These are phyloP conservation scores for Diplodia mutila DNA, from an alignment of 2,329 filamentous ascomycete species.

Conservation along the genomic window DNA sequence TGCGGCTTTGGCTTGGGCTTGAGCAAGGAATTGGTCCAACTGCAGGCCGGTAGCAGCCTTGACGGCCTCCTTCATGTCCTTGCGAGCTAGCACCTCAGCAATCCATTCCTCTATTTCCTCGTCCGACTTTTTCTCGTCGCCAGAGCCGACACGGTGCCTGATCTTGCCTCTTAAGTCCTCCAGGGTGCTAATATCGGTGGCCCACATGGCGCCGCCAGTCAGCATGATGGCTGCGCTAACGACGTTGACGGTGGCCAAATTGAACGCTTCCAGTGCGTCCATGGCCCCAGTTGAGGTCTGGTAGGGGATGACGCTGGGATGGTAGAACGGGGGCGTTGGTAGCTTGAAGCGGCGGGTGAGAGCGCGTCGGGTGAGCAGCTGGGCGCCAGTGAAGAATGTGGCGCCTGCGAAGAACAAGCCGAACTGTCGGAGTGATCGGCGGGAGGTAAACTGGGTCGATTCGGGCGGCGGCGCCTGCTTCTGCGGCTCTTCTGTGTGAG, in stretches of 20 bases:
- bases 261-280: constrained; percentile 81
- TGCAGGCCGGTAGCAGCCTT: constrained; percentile 34
- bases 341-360: constrained; percentile 65
- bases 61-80: constrained; percentile 47
- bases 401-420: constrained; percentile 75
- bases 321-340: constrained; percentile 72
- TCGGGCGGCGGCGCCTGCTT: constrained; percentile 26
- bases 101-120: constrained; percentile 60
- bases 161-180: constrained; percentile 63
- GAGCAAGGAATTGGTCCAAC: constrained; percentile 13
- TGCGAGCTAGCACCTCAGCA: constrained; percentile 52
- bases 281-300: constrained; percentile 62
- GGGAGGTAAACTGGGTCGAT: constrained; percentile 41
- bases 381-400: constrained; percentile 73
- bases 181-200: constrained; percentile 67
- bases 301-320: constrained; percentile 56
- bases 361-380: constrained; percentile 66
- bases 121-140: constrained; percentile 54
- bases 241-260: constrained; percentile 85
- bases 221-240: constrained; percentile 73
- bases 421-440: constrained; percentile 64
- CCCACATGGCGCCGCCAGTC: constrained; percentile 74
- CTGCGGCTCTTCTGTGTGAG: constrained; percentile 19
- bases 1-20: constrained; percentile 9
- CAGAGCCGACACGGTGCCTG: constrained; percentile 49